Base-by-base conservation (phyloP, 2,329 filamentous ascomycete genomes). In the Pyrenochaeta sp. region DNA sequence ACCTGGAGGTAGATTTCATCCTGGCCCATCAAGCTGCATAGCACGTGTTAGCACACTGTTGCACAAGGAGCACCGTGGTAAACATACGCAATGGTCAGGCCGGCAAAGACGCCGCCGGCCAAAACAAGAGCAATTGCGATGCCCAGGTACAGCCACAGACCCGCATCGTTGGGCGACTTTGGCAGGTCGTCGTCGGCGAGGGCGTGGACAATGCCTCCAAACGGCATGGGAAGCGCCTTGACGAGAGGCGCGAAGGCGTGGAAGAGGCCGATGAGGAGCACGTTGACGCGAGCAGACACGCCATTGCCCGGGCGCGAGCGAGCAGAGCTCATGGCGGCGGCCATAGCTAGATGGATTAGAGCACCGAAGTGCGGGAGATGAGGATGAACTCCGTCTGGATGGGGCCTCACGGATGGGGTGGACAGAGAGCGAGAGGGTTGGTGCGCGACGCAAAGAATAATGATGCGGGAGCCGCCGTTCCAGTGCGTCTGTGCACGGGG, bases 1-100 rank as follows among this genome's bases (percentile, higher is more conserved):
- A 99, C 95, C 78, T 97, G 95, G 14, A 99, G 85, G 76, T 99
- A 97, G 68, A 98, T 96, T 76, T 96, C 93, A 79, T 99, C 95
- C 79, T 89, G 86, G 50, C 86, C 86, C 86, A 89, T 89, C 65
- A 88, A 62, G 9, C 77, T 65, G 77, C 73, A 63, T 9, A 36
- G 14, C 0, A 12, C 0, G 14, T 79, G 54, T 68, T 72, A 79
- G 68, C 49, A 45, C 30, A 7, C 20, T 12, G 54, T 45, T 18
- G n/a, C 33, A 52, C 48, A 33, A 52, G 15, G 33, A 31, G 52
- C 30, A 49, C 36, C 17, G 10, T 30, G 29, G 35, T 18, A 44
- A 30, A 82, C 87, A 74, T 79, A 89, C 84, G 91, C 91, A 72
- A 95, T 92, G 15, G 95, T 99, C 76, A 99, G 79, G 30, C 95